Evolutionary conservation across 202 grass and related monocot species (phyloP).

Genomic region (Panicum virgatum): DNA sequence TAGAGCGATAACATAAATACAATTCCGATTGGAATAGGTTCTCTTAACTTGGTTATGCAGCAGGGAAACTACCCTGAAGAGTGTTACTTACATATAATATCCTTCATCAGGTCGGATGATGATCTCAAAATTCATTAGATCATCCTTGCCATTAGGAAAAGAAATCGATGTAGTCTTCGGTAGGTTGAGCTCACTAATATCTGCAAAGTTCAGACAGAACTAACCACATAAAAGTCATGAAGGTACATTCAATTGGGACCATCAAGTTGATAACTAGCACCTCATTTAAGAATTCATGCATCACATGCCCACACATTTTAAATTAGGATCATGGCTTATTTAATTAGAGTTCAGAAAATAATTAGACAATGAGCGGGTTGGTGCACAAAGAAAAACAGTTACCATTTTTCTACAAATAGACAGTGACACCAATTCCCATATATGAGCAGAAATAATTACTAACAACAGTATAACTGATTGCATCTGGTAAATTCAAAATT

Average conservation of each 20-base stretch:
- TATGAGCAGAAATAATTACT: neutral
- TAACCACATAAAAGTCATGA: conserved; percentile 1
- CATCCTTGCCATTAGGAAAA: conserved; percentile 95
- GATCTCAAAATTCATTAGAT: conserved; percentile 91
- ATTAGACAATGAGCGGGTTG: neutral
- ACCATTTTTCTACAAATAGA: conserved; percentile 1
- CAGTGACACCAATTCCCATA: neutral
- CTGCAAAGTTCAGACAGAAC: conserved; percentile 40
- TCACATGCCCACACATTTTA: neutral
- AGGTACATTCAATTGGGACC: neutral
- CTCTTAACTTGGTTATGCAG: neutral
- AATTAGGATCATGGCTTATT: neutral
- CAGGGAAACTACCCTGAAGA: neutral
- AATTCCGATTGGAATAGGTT: neutral
- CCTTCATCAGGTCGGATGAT: conserved; percentile 83
- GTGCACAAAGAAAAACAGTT: neutral
- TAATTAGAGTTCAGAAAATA: neutral
- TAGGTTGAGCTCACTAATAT: conserved; percentile 91
- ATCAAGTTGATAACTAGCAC: neutral
- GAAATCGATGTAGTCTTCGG: conserved; percentile 78
- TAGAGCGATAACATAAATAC: neutral
- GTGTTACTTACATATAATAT: conserved; percentile 69
- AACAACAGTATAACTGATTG: neutral
- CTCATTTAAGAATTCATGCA: neutral
- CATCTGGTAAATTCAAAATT: neutral